Base-by-base conservation (phyloP, 225 moss, liverwort and hornwort species). In the Asterella californica region DNA sequence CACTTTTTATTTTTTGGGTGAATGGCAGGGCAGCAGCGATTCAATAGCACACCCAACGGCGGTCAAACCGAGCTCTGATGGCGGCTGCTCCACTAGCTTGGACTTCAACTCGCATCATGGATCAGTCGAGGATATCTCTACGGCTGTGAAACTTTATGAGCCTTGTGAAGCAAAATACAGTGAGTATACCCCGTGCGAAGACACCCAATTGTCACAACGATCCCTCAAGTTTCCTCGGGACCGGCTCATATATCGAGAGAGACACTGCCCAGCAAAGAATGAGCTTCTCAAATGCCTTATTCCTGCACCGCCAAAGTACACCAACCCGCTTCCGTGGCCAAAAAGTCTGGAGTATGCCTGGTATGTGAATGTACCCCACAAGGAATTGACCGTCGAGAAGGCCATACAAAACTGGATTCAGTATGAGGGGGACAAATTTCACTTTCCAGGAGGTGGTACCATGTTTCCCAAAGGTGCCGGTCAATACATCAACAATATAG, bases 141-240 rank as follows among this genome's bases (percentile, higher is more conserved):
- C 79, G 3, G 81, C 83, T 24, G 81, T 84, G 34, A 88, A 88
- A 47, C 71, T 76, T 14, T 91, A 92, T 55, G 85, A 92, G 77
- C 85, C 93, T 6, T 97, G 97, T 78, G 93, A 91, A 77, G 77
- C 90, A 77, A 91, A 89, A 77, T 93, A 88, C 78, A 97, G 93
- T 69, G 97, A 97, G 90, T 97, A 97, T 64, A 97, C 97, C 67
- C 97, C 97, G 30, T 97, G 97, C 42, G 91, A 97, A 82, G 94
- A 97, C 83, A 90, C 84, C 2, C 81, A 87, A 8, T 76, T 93
- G 32, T 89, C 93, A 10, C 85, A 92, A 30, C 86, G 94, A 30
- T 97, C 94, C 15, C 84, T 97, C 79, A 90, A 92, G 46, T 97
- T 86, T 63, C 61, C 94, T 3, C 90, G 94, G 22, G 91, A 92